Percentiles rank a stretch among this genome's conserved stretches.
Evolutionary conservation across 2,329 filamentous ascomycete genomes (phyloP).

Genomic region (Paraphaeosphaeria minitans): DNA sequence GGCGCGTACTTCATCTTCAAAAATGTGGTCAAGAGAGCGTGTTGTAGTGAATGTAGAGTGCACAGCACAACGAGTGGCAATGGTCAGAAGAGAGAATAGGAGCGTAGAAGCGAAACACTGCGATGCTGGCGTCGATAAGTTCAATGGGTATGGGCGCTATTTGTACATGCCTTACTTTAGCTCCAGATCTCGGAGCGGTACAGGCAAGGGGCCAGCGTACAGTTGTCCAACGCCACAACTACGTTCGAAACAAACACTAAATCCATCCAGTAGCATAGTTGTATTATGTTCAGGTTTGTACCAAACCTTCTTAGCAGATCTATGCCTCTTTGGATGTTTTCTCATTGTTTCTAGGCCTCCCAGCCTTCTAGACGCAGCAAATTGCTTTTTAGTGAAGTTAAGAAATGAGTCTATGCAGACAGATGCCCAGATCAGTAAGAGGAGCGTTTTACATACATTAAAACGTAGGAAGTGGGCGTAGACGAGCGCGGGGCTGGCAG

Average conservation of each 20-base stretch:
- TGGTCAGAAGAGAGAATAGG: background rate
- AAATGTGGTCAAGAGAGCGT: background rate
- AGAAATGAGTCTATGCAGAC: background rate
- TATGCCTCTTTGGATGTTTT: background rate
- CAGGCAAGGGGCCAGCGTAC: background rate
- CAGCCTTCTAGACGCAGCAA: background rate
- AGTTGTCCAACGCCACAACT: background rate
- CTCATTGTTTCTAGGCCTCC: background rate
- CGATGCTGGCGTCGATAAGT: background rate
- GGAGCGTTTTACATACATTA: background rate
- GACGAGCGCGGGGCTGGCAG: slow-evolving; percentile 1
- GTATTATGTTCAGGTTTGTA: no score
- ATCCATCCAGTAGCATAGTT: background rate
- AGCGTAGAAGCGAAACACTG: background rate
- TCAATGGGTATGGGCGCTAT: background rate
- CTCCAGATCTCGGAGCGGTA: background rate
- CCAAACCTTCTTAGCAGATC: background rate
- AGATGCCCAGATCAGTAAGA: background rate
- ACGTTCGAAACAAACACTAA: background rate
- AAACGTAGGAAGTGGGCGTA: background rate
- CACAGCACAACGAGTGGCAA: slow-evolving; percentile 6
- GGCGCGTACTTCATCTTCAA: slow-evolving; percentile 35
- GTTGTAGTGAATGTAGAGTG: slow-evolving; percentile 19
- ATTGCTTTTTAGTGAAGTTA: background rate
- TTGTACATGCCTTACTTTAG: background rate